These are phyloP conservation scores for Sporisorium sorghi DNA, from an alignment of 1,284 basidiomycete genomes.

Conservation along the genomic window DNA sequence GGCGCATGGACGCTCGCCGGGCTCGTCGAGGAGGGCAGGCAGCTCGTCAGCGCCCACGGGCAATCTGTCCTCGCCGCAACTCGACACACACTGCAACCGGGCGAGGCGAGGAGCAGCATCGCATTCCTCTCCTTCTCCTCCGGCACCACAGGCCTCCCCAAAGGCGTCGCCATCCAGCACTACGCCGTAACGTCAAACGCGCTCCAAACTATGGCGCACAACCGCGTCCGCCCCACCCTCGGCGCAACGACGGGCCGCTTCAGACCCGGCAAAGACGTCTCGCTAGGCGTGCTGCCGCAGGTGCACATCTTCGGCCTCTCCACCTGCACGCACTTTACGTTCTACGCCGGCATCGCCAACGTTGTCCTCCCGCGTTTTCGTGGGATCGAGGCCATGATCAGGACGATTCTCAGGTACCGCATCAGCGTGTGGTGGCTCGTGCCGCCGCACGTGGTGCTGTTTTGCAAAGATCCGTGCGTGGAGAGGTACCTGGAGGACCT, in stretches of 20 bases:
- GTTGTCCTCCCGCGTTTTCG: constrained; percentile 55
- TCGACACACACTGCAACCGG: constrained; percentile 72
- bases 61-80: constrained; percentile 71
- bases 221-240: constrained; percentile 39
- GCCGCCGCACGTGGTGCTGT: constrained; percentile 56
- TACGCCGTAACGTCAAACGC: constrained; percentile 57
- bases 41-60: constrained; percentile 72
- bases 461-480: constrained; percentile 56
- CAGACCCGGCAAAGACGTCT: constrained; percentile 55
- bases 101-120: constrained; percentile 75
- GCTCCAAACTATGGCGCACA: constrained; percentile 67
- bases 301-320: constrained; percentile 64
- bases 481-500: constrained; percentile 58
- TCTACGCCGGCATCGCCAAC: constrained; percentile 62
- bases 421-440: constrained; percentile 62
- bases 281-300: constrained; percentile 54
- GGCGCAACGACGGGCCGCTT: constrained; percentile 42
- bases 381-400: constrained; percentile 60
- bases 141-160: constrained; percentile 70
- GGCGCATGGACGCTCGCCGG: constrained; percentile 72
- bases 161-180: constrained; percentile 68
- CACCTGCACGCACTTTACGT: constrained; percentile 62
- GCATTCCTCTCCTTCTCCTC: constrained; percentile 69
- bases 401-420: constrained; percentile 58
- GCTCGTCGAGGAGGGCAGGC: constrained; percentile 70